phyloP scores from a whole-genome alignment of 345 rosid genomes.

The Citrus mangshanensis region DNA sequence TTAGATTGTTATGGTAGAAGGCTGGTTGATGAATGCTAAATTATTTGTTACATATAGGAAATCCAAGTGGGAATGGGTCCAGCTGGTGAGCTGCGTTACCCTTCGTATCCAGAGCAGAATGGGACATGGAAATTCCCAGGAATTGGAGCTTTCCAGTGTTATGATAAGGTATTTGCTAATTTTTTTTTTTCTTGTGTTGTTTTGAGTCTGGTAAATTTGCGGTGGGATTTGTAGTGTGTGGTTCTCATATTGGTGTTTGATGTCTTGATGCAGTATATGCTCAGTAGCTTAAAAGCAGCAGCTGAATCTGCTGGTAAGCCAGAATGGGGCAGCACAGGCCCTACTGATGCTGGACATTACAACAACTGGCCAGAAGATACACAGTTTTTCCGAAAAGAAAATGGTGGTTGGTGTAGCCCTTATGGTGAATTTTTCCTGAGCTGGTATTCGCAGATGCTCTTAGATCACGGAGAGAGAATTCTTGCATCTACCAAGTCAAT shows the following conservation, averaged over 20 bases:
- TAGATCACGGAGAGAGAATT: slow-evolving; percentile 82
- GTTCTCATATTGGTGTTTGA: neutral
- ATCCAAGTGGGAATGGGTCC: slow-evolving; percentile 99
- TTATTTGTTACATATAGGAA: slow-evolving; percentile 47
- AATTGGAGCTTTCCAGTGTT: slow-evolving; percentile 97
- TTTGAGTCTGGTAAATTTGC: neutral
- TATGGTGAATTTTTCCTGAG: slow-evolving; percentile 89
- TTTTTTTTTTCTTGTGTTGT: neutral
- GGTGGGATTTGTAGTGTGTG: neutral
- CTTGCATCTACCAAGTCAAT: slow-evolving; percentile 57
- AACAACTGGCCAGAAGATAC: slow-evolving; percentile 98
- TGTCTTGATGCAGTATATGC: slow-evolving; percentile 57
- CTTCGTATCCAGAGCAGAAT: slow-evolving; percentile 81
- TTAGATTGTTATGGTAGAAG: neutral
- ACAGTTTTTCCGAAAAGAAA: slow-evolving; percentile 70
- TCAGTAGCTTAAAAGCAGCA: slow-evolving; percentile 79
- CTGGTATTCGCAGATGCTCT: slow-evolving; percentile 89
- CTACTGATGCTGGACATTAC: slow-evolving; percentile 93
- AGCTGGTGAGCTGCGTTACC: slow-evolving; percentile 94
- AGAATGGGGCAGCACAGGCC: slow-evolving; percentile 95
- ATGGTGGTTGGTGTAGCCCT: slow-evolving; percentile 76
- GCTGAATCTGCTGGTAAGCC: slow-evolving; percentile 88
- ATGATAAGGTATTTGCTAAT: slow-evolving; percentile 58
- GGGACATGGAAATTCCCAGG: slow-evolving; percentile 98
- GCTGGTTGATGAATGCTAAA: neutral